Base-by-base conservation (phyloP, 2,329 filamentous ascomycete species). In the Colletotrichum gigasporum region DNA sequence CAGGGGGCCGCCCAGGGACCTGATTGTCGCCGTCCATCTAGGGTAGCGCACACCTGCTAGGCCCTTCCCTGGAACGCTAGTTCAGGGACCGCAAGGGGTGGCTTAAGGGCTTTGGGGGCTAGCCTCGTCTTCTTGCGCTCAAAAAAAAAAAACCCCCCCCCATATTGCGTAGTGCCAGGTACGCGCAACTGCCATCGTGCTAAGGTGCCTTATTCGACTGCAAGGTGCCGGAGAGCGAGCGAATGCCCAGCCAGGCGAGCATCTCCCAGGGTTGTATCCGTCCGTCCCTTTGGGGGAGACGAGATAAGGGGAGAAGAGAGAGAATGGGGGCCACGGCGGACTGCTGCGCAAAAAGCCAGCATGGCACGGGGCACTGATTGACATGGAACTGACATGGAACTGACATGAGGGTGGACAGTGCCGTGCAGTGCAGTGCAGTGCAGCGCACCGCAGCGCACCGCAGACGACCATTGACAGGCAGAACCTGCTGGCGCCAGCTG, bases 81-180 rank as follows among this genome's bases (percentile, higher is more conserved):
- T 34, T 35, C 55, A 64, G 55, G 61, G 61, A 53, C 41, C 50
- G 63, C 53, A 32, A 44, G 67, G 61, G 69, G 51, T 16, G 59
- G 52, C 41, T 45, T 57, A n/a, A n/a, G n/a, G n/a, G n/a, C n/a
- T n/a, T n/a, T n/a, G n/a, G n/a, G n/a, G n/a, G n/a, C n/a, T n/a
- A n/a, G n/a, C 37, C 52, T 47, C 16, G 16, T 47, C 34, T 37
- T 41, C 26, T 16, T 41, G 47, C 47, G 42, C 35, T n/a, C n/a
- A n/a, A n/a, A n/a, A n/a, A n/a, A n/a, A n/a, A n/a, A n/a, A n/a
- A n/a, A n/a, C n/a, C n/a, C n/a, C n/a, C n/a, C n/a, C 10, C 12
- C 30, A 12, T 7, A 34, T 34, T 34, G 30, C 30, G 30, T 34
- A 7, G 30, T 7, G 7, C 30, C 7, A 34, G 12, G 7, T 34